Percentiles rank a stretch among this genome's conserved stretches.
Conservation (phyloP, 164 flowering plant genomes). For the Vitis rupestris region DNA sequence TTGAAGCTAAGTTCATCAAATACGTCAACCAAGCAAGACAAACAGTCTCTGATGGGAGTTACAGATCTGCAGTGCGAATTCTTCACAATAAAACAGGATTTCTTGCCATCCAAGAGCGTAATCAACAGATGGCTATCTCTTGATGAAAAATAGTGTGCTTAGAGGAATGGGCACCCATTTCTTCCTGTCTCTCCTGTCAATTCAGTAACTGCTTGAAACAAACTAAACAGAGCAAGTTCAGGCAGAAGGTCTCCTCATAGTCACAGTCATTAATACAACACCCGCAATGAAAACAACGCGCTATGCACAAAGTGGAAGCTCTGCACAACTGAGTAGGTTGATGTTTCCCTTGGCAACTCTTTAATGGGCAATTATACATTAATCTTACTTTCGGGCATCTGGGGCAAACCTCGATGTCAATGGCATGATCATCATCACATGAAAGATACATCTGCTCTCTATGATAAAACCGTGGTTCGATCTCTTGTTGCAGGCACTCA, state of each 20-base stretch:
- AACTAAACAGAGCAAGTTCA: slow-evolving; percentile 21
- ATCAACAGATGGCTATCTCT: background rate
- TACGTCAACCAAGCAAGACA: background rate
- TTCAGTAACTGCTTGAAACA: slow-evolving; percentile 11
- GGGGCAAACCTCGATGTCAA: slow-evolving; percentile 36
- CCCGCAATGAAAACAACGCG: slow-evolving; percentile 30
- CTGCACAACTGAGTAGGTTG: slow-evolving; percentile 23
- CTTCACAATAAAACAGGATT: background rate
- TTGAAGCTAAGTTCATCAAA: background rate
- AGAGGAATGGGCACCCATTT: slow-evolving; percentile 7
- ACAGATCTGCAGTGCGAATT: background rate
- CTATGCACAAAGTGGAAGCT: slow-evolving; percentile 28
- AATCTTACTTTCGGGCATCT: slow-evolving; percentile 19
- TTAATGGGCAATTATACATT: slow-evolving; percentile 36
- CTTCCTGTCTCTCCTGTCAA: slow-evolving; percentile 4
- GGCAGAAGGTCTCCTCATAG: slow-evolving; percentile 29
- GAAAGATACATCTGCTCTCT: background rate
- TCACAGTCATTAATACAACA: slow-evolving; percentile 22
- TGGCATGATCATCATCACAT: slow-evolving; percentile 27
- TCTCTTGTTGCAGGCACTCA: no score
- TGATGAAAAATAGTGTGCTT: slow-evolving; percentile 15
- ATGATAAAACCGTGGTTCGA: slow-evolving; percentile 22
- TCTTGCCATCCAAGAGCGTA: background rate
- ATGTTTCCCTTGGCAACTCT: slow-evolving; percentile 22
- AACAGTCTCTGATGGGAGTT: background rate